These are phyloP conservation scores for Fraxinus sp. DNA, from an alignment of 305 asterid genomes.

Conservation along the genomic window DNA sequence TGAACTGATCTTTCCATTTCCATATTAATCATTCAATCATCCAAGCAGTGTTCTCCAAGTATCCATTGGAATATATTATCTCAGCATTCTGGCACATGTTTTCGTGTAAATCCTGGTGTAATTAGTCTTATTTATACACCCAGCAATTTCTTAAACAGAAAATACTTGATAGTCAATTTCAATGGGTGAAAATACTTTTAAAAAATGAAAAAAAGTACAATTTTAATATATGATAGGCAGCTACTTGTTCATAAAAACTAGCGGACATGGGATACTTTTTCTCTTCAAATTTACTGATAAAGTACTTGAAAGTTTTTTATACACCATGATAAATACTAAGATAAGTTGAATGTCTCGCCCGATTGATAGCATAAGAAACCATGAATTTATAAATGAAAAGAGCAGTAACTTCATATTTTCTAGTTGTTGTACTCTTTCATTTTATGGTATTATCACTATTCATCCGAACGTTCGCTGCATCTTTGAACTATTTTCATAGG, in stretches of 20 bases:
- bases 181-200: background rate
- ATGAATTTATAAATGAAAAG: background rate
- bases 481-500: background rate
- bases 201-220: background rate
- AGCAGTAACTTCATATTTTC: background rate
- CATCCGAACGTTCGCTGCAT: background rate
- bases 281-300: background rate
- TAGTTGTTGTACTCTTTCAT: background rate
- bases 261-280: background rate
- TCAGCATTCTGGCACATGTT: background rate
- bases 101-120: background rate
- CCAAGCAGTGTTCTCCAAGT: background rate
- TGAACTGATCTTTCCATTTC: background rate
- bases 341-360: background rate
- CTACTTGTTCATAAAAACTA: background rate
- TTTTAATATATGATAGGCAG: background rate
- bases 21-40: background rate
- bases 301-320: background rate
- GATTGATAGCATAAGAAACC: background rate
- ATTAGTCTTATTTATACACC: background rate
- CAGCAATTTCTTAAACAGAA: background rate
- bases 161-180: background rate
- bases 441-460: background rate
- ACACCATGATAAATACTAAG: background rate
- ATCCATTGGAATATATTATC: background rate